Evolutionary conservation across 2,329 filamentous ascomycete species (phyloP), one percentile per base, ranked within the genome.

Genomic region (Alternaria triticina): DNA sequence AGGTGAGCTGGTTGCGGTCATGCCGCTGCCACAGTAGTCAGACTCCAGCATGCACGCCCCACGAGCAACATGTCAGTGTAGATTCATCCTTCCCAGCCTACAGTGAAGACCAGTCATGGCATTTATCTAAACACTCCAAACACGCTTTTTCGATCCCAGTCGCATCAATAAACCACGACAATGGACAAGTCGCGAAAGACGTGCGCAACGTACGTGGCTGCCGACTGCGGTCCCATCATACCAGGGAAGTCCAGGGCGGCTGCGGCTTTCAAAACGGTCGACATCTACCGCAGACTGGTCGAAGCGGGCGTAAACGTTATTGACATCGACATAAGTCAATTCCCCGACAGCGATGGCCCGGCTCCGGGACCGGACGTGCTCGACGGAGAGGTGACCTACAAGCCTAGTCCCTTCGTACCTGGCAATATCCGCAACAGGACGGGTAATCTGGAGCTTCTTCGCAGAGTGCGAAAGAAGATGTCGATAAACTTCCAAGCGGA

Each of bases 381-480:
- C 11, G 43, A 25, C 10, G 20, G 23, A 15, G 23, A 54, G 11
- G 56, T 57, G 7, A 49, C n/a, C 9, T 65, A 61, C 56, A 33
- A 9, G 45, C 12, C 59, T 17, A 64, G 59, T 12, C 50, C 50
- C 11, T 60, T 64, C 22, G 23, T 13, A 17, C 57, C 63, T 27
- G 64, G 66, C 27, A 45, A 66, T 15, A 66, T 68, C n/a, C 61
- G 66, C 13, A 70, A 71, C 28, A 68, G 68, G 66, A 11, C 44
- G 20, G 44, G 22, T 11, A 46, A 46, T 46, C 44, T 46, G 44
- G 57, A 54, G 10, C 13, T 49, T 12, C 44, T 46, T 46, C 44
- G 20, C 44, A 23, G 13, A 46, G 44, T 46, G 22, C 44, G 51
- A 20, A n/a, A 15, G 23, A 27, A 17, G 13, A 13, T 54, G 33